Conservation (phyloP, 331 rosid species). For the Saraca asoca region DNA sequence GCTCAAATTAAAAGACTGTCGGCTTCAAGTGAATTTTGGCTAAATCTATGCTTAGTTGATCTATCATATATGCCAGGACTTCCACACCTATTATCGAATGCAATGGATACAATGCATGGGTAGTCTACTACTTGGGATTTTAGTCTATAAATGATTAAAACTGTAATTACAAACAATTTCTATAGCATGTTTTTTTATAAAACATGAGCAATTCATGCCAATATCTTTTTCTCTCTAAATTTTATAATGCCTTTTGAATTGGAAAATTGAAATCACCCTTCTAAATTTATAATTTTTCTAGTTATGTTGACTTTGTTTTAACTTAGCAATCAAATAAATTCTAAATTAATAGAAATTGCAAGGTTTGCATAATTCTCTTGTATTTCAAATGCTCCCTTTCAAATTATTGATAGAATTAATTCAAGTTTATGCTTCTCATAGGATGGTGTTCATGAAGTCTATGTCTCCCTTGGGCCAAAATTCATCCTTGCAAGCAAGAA, state of each 20-base stretch:
- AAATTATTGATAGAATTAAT: no score
- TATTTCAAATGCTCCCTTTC: not conserved
- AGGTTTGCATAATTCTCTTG: no score
- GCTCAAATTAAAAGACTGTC: no score
- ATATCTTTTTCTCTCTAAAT: not conserved
- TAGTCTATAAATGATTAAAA: not conserved
- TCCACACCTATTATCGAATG: constrained; percentile 2
- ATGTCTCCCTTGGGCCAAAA: no score
- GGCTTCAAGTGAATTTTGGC: no score
- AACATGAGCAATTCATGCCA: not conserved
- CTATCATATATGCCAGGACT: not conserved
- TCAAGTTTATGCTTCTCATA: no score
- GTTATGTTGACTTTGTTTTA: not conserved
- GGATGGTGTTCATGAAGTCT: no score
- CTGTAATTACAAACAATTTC: not conserved
- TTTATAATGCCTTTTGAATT: not conserved
- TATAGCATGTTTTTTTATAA: not conserved
- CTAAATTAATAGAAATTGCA: not conserved
- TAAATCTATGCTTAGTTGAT: no score
- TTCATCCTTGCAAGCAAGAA: no score
- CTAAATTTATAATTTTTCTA: not conserved
- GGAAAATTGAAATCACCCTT: not conserved
- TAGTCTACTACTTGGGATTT: not conserved
- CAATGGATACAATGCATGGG: not conserved
- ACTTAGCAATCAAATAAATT: not conserved